phyloP scores from a whole-genome alignment of 73 alveolate species.

The Paramecium pentaurelia region DNA sequence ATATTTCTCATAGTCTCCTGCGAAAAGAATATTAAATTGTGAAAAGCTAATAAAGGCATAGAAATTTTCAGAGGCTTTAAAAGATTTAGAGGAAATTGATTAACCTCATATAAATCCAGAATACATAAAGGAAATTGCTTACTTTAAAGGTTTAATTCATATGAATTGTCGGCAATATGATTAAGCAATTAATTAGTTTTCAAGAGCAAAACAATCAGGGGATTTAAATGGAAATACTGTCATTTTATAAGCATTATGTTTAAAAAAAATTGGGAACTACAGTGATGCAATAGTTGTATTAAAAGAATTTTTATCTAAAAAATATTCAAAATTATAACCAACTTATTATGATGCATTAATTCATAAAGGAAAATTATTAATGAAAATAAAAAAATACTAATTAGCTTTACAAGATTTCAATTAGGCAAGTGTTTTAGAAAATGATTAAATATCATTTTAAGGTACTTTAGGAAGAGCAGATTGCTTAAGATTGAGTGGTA shows the following conservation, averaged over 20 bases:
- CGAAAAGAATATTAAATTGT: not conserved
- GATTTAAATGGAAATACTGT: constrained; percentile 8
- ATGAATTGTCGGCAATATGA: constrained; percentile 9
- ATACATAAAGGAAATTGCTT: not conserved
- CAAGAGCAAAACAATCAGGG: constrained; percentile 1
- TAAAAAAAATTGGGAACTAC: constrained; percentile 16
- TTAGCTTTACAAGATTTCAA: constrained; percentile 63
- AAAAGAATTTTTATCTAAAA: constrained; percentile 4
- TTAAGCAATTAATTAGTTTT: not conserved
- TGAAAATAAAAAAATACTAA: constrained; percentile 43
- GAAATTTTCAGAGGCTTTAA: constrained; percentile 9
- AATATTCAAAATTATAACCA: constrained; percentile 32
- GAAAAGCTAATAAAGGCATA: not conserved
- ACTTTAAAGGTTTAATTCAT: not conserved
- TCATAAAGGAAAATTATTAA: constrained; percentile 66
- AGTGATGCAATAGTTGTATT: not conserved
- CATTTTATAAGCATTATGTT: not conserved
- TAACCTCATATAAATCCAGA: not conserved
- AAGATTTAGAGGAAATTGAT: constrained; percentile 19
- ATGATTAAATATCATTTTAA: constrained; percentile 43
- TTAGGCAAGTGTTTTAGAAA: constrained; percentile 37
- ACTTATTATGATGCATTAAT: constrained; percentile 67
- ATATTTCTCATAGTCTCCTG: not conserved
- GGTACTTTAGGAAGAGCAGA: constrained; percentile 79
- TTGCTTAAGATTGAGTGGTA: constrained; percentile 50